Conservation (phyloP, 768 basidiomycete species). For the Daedalea quercina region DNA sequence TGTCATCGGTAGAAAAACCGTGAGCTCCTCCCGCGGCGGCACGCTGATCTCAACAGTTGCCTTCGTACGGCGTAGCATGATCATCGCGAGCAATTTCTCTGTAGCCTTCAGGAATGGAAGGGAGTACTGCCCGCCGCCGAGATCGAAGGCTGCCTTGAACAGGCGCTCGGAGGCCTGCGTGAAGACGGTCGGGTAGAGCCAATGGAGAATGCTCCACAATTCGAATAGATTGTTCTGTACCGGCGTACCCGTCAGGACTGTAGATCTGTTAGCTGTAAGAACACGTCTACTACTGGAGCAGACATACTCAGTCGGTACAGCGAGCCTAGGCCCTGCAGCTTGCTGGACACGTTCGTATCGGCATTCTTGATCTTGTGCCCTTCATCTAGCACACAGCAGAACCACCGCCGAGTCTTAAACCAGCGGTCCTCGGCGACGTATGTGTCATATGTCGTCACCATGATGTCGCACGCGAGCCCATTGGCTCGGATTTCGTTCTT, state of each 20-base stretch:
- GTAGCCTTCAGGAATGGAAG: conserved; percentile 41
- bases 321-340: conserved; percentile 49
- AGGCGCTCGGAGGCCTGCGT: conserved; percentile 37
- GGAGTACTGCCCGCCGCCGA: conserved; percentile 45
- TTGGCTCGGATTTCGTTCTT: conserved; percentile 36
- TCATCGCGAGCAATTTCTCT: conserved; percentile 38
- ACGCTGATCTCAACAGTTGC: conserved; percentile 41
- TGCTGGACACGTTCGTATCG: conserved; percentile 44
- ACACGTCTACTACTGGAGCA: neutral
- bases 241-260: conserved; percentile 69
- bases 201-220: conserved; percentile 49
- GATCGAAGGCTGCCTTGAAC: conserved; percentile 49
- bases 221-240: conserved; percentile 62
- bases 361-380: conserved; percentile 72
- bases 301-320: conserved; percentile 47
- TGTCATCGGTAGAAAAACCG: conserved; percentile 49
- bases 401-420: conserved; percentile 57
- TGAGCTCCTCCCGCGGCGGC: conserved; percentile 51
- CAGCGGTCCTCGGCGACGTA: conserved; percentile 51
- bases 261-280: neutral
- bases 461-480: conserved; percentile 35
- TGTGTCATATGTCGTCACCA: conserved; percentile 65
- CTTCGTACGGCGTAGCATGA: conserved; percentile 62
- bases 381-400: conserved; percentile 56
- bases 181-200: conserved; percentile 50